Base-by-base conservation (phyloP, 2,329 filamentous ascomycete genomes). In the Penicillium italicum region DNA sequence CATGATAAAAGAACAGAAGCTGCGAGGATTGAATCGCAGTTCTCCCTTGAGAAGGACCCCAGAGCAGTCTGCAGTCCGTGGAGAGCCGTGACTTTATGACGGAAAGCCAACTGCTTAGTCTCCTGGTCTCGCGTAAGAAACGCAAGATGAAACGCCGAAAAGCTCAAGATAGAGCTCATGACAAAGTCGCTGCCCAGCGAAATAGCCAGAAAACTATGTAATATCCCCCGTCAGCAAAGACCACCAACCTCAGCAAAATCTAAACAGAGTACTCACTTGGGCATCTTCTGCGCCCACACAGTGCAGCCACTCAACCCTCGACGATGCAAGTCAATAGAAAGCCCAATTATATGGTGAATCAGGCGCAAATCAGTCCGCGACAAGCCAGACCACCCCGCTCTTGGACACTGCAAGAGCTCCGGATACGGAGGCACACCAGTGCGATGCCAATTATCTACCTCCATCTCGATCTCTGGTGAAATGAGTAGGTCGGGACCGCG, bases 131-230 rank as follows among this genome's bases (percentile, higher is more conserved):
- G 86, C 50, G 91, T 94, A 66, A 95, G 82, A 82, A 90, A 96
- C 44, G 91, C 89, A 61, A 99, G 84, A 75, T 97, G 92, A 68
- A 90, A 93, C 51, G 94, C 93, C n/a, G 94, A 96, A 68, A 97
- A 89, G 6, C 91, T 91, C 51, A 97, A 82, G 65, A 97, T 82
- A 14, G 93, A 87, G 74, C 95, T 89, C 91, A 97, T 96, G 64
- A 97, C 92, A 76, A 94, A 97, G 51, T 86, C 82, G 71, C 92
- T 87, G 18, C 86, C 86, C 47, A 91, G 83, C 54, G 90, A 91
- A 68, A 96, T 88, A 64, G 87, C 86, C 61, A 99, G 82, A 67
- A 94, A 90, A 47, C 89, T 92, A 68, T 47, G 41, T 54, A 36
- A 45, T n/a, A 22, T 6, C 33, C 9, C 16, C 36, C 45, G 55